These are phyloP conservation scores for Ananas comosus DNA, from an alignment of 176 grass and related monocot species.

Conservation along the genomic window DNA sequence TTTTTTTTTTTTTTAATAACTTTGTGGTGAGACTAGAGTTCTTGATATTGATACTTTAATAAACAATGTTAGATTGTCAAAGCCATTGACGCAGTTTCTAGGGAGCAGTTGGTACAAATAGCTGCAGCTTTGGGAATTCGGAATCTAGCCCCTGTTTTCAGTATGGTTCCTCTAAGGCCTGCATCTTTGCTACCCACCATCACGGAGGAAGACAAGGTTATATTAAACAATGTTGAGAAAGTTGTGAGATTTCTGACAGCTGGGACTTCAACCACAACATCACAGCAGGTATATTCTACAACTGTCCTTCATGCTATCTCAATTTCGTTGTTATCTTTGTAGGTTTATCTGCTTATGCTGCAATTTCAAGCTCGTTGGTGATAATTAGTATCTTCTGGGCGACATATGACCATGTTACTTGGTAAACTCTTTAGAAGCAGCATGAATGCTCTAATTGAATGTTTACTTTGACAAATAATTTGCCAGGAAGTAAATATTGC, in stretches of 20 bases:
- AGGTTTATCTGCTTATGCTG: neutral
- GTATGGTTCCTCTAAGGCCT: constrained; percentile 71
- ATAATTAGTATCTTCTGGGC: no score
- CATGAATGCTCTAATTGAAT: neutral
- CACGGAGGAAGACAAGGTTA: constrained; percentile 77
- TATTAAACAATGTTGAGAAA: constrained; percentile 97
- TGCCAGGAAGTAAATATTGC: constrained; percentile 55
- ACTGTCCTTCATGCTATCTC: neutral
- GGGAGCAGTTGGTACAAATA: constrained; percentile 79
- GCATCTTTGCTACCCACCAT: constrained; percentile 65
- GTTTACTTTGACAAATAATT: neutral
- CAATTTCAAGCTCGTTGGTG: no score
- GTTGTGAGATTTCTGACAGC: constrained; percentile 72
- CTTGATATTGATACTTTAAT: constrained; percentile 1
- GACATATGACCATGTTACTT: neutral
- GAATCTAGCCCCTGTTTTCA: constrained; percentile 55
- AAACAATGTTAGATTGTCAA: constrained; percentile 53
- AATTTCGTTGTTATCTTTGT: neutral
- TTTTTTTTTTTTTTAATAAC: no score
- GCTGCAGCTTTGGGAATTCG: constrained; percentile 50
- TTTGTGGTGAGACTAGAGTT: no score
- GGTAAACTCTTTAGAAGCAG: neutral
- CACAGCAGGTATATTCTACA: constrained; percentile 36
- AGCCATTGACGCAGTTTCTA: constrained; percentile 92
- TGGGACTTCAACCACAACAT: constrained; percentile 41